Percentiles rank a stretch among this genome's conserved stretches.
phyloP scores from a whole-genome alignment of 164 flowering plant genomes.

The Vitis labrusca region DNA sequence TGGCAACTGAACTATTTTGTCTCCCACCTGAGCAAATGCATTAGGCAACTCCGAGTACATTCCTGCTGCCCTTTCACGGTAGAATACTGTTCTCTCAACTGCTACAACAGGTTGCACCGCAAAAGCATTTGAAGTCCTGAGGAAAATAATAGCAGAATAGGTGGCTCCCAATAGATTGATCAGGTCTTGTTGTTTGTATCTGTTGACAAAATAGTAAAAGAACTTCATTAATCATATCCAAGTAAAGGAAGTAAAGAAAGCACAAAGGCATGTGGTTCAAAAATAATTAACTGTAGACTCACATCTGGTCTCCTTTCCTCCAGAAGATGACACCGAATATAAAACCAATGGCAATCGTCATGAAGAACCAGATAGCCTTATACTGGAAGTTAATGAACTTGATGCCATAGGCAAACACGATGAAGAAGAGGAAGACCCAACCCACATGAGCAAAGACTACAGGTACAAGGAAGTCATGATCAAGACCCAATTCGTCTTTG shows the following conservation, averaged over 20 bases:
- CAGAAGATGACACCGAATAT: constrained; percentile 59
- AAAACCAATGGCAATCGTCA: constrained; percentile 43
- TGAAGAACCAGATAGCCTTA: constrained; percentile 44
- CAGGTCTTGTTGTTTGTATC: no score
- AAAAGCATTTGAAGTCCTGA: no score
- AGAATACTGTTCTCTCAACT: no score
- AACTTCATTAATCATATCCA: no score
- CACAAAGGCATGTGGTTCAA: background rate
- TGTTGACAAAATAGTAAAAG: no score
- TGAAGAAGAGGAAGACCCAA: constrained; percentile 15
- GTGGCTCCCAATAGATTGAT: no score
- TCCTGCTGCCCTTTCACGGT: no score
- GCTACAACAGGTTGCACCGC: no score
- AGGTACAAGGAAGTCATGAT: constrained; percentile 13
- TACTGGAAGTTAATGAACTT: constrained; percentile 17
- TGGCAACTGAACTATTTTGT: no score
- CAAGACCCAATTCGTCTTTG: constrained; percentile 10
- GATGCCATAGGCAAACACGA: constrained; percentile 14
- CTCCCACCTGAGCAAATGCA: no score
- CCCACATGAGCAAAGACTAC: constrained; percentile 14
- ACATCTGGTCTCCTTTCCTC: constrained; percentile 47
- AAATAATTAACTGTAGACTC: constrained; percentile 11
- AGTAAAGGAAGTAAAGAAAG: background rate
- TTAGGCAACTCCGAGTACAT: no score
- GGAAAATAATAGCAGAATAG: no score